phyloP scores from a whole-genome alignment of 805 yeast species.

The Saccharomyces mikatae region DNA sequence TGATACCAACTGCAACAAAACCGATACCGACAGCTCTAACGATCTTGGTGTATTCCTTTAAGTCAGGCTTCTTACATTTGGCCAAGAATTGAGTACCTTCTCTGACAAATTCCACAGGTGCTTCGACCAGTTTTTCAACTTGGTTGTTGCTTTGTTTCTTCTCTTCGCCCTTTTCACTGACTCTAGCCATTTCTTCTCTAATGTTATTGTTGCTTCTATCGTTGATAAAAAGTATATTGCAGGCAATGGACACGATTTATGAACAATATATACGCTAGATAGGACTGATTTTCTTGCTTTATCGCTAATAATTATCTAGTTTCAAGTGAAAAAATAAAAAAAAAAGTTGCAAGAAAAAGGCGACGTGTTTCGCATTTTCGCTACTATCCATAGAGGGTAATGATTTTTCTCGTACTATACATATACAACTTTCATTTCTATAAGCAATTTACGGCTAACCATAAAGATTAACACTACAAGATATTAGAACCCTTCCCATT shows the following conservation, averaged over 20 bases:
- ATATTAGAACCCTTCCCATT: conserved; percentile 36
- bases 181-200: not conserved
- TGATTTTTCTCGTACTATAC: not conserved
- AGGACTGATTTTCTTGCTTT: not conserved
- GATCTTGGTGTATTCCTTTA: conserved; percentile 79
- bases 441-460: not conserved
- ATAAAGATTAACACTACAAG: not conserved
- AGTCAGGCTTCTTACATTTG: conserved; percentile 89
- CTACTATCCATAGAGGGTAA: not conserved
- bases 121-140: conserved; percentile 66
- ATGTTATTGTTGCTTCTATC: not conserved
- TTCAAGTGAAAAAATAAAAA: not conserved
- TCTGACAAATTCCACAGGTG: conserved; percentile 83
- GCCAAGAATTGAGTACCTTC: conserved; percentile 84
- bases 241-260: not conserved
- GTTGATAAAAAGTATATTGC: not conserved
- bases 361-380: not conserved
- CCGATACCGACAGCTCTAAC: conserved; percentile 96
- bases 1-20: conserved; percentile 94
- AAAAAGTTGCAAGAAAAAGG: not conserved
- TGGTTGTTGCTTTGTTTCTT: conserved; percentile 22
- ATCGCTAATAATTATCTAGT: not conserved
- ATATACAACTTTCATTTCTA: not conserved
- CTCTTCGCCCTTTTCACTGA: conserved; percentile 20
- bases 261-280: not conserved